Conservation (phyloP, 805 yeast genomes). For the Schwanniomyces vanrijiae region DNA sequence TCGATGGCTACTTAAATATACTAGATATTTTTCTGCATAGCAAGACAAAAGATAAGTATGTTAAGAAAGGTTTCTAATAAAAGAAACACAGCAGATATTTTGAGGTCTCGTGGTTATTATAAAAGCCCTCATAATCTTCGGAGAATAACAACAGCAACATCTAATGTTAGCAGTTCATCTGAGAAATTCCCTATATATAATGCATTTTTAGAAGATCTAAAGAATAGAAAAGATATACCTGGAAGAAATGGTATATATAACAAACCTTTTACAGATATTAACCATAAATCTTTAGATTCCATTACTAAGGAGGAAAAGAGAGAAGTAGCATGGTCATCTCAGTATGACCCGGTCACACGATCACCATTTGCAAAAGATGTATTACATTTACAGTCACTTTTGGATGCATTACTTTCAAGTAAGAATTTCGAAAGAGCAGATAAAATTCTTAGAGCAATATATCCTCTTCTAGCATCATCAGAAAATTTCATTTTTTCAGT, state of each 20-base stretch:
- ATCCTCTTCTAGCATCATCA: conserved; percentile 41
- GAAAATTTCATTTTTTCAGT: conserved; percentile 62
- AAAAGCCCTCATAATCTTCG: neutral
- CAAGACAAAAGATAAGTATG: conserved; percentile 1
- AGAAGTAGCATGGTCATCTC: conserved; percentile 36
- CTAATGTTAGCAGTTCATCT: conserved; percentile 3
- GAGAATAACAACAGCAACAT: conserved; percentile 2
- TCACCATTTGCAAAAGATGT: conserved; percentile 54
- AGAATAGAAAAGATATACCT: conserved; percentile 8
- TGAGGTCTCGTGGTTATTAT: neutral
- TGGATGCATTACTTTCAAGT: conserved; percentile 75
- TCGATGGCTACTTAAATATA: neutral
- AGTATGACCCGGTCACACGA: conserved; percentile 39
- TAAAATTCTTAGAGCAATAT: conserved; percentile 60
- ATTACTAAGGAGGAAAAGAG: conserved; percentile 9
- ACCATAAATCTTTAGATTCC: conserved; percentile 2
- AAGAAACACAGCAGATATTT: neutral
- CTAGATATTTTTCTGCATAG: neutral
- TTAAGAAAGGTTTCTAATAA: conserved; percentile 3
- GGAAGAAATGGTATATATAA: conserved; percentile 9
- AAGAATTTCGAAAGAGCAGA: conserved; percentile 70
- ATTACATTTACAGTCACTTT: conserved; percentile 69
- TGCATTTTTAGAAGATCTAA: conserved; percentile 12
- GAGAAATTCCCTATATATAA: conserved; percentile 11
- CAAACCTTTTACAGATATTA: conserved; percentile 10